Evolutionary conservation across 2,329 filamentous ascomycete genomes (phyloP), one percentile per base, ranked within the genome.

Genomic region (Cladosporium phlei): DNA sequence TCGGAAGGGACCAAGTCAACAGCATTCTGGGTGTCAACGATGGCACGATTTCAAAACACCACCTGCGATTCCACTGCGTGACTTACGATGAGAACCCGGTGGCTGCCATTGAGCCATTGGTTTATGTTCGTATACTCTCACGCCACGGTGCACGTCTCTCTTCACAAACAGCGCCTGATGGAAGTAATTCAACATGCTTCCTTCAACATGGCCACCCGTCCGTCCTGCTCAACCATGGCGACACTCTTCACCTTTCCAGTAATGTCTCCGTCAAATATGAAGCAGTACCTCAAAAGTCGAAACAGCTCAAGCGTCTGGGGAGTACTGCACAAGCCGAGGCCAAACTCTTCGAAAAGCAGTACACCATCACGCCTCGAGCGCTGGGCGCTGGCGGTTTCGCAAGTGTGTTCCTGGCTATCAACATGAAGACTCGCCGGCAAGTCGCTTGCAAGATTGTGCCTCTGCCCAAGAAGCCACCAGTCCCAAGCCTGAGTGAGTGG

Each of bases 371-470:
- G 1, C 59, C 70, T 30, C 72, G 74, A 8, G 59, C 71, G 2
- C 66, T 84, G 19, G 80, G 81, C 4, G 57, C 63, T 25, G 81
- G 81, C 5, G 70, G 68, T 2, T 72, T 72, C 56, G 77, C 76
- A 7, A 66, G 66, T 32, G 76, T 85, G 3, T 72, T 76, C 46
- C 66, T 82, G 8, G 78, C 75, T 4, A 59, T 74, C 2, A 72
- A 85, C 12, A 60, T 67, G 19, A 62, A 61, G 5, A 77, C 75
- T 0, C 69, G 72, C 28, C 73, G 71, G 46, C 85, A 88, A 56
- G 53, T 86, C 16, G 83, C 82, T 9, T 88, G 85, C 68, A 88
- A 88, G 56, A 64, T 86, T 7, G 68, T 86, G 42, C 69, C 77
- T 44, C 57, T 84, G 2, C 66, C 69, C 24, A 54, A 24, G 19